Percentiles rank a stretch among this genome's conserved stretches.
Evolutionary conservation across 1,284 basidiomycete species (phyloP).

Genomic region (Crepidotus sp.): DNA sequence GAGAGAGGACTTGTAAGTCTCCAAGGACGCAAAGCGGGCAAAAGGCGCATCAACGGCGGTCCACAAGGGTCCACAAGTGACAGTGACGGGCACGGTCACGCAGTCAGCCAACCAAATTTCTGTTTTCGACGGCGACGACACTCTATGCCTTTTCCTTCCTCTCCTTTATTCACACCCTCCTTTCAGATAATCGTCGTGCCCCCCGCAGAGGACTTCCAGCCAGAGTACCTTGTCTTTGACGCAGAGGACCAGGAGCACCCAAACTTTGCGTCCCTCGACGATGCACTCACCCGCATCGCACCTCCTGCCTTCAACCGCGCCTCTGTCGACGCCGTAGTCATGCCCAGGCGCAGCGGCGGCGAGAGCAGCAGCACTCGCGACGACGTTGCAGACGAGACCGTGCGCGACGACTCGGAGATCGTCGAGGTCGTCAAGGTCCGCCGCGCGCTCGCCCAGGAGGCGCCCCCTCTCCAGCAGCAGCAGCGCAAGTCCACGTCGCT

Average conservation of each 20-base stretch:
- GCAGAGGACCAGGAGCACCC: conserved; percentile 20
- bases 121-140: conserved; percentile 2
- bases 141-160: conserved; percentile 42
- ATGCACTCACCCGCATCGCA: conserved; percentile 27
- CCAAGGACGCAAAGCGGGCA: too few relatives aligned
- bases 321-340: conserved; percentile 20
- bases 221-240: conserved; percentile 22
- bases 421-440: conserved; percentile 62
- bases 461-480: conserved; percentile 12
- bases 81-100: too few relatives aligned
- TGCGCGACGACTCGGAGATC: conserved; percentile 45
- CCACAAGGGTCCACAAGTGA: too few relatives aligned
- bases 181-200: conserved; percentile 41
- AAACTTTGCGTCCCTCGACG: conserved; percentile 36
- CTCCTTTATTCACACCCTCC: conserved; percentile 12
- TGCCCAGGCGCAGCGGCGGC: conserved; percentile 21
- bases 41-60: not conserved
- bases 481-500: conserved; percentile 39
- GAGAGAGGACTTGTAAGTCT: too few relatives aligned
- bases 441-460: conserved; percentile 23
- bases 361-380: too few relatives aligned
- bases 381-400: conserved; percentile 21
- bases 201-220: conserved; percentile 33
- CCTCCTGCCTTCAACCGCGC: conserved; percentile 21
- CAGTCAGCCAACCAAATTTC: not conserved